Evolutionary conservation across 2,329 filamentous ascomycete genomes (phyloP).

Genomic region (Nemania diffusa): DNA sequence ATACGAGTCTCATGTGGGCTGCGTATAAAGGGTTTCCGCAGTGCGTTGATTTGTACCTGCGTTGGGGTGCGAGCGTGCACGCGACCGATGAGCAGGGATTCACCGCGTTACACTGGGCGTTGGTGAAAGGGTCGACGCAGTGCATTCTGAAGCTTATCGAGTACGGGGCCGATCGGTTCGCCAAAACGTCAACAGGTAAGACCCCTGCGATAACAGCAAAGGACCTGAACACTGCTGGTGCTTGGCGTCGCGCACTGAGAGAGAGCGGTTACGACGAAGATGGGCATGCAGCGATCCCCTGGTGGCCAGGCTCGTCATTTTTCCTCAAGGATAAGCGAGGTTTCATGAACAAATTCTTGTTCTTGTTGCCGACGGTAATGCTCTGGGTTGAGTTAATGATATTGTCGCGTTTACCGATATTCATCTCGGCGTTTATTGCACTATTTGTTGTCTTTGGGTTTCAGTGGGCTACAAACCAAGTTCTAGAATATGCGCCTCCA

Average conservation of each 20-base stretch:
- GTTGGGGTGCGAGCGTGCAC: slow-evolving; percentile 95
- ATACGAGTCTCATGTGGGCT: slow-evolving; percentile 98
- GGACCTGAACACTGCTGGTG: slow-evolving; percentile 86
- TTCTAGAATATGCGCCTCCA: slow-evolving; percentile 82
- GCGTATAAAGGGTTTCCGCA: slow-evolving; percentile 96
- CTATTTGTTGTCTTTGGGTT: slow-evolving; percentile 73
- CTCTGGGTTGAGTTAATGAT: slow-evolving; percentile 77
- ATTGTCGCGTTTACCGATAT: slow-evolving; percentile 78
- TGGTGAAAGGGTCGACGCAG: slow-evolving; percentile 89
- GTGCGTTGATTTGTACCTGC: slow-evolving; percentile 89
- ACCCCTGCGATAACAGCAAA: slow-evolving; percentile 85
- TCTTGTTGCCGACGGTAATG: slow-evolving; percentile 85
- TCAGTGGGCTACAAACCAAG: slow-evolving; percentile 80
- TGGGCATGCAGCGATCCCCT: slow-evolving; percentile 74
- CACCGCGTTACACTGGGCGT: slow-evolving; percentile 93
- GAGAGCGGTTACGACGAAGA: slow-evolving; percentile 87
- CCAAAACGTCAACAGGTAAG: slow-evolving; percentile 89
- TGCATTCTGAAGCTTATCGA: slow-evolving; percentile 95
- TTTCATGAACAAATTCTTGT: slow-evolving; percentile 87
- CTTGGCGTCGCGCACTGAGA: slow-evolving; percentile 84
- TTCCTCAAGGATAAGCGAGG: slow-evolving; percentile 80
- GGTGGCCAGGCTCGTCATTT: slow-evolving; percentile 77
- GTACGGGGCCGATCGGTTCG: slow-evolving; percentile 93
- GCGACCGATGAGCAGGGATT: slow-evolving; percentile 91
- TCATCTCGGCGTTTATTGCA: slow-evolving; percentile 78